Conservation (phyloP, 257 asterid species). For the Solanum boliviense region DNA sequence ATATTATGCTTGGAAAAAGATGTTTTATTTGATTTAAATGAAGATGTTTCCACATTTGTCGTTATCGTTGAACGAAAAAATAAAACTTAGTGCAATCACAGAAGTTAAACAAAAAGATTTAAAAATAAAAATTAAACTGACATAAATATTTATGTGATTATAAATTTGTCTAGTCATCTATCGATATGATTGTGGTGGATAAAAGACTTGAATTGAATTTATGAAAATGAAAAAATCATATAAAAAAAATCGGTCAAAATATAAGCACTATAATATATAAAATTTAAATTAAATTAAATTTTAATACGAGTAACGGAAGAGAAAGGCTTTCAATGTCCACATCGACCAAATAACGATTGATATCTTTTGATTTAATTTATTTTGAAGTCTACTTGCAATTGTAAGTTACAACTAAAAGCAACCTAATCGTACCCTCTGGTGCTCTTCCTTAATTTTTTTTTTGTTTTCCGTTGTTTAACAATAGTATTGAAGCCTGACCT, state of each 20-base stretch:
- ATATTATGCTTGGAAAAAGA: not conserved
- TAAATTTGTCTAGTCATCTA: not conserved
- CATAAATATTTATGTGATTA: not conserved
- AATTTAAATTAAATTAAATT: not conserved
- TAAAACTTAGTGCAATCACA: not conserved
- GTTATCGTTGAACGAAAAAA: not conserved
- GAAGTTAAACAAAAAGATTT: not conserved
- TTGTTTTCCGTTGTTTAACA: not conserved
- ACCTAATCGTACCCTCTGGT: not conserved
- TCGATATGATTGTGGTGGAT: not conserved
- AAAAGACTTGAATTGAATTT: not conserved
- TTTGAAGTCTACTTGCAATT: not conserved
- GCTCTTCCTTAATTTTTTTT: not conserved
- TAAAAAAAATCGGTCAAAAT: not conserved
- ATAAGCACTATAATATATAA: too few species aligned
- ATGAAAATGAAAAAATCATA: not conserved
- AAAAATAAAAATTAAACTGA: not conserved
- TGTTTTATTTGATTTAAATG: not conserved
- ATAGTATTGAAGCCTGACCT: fast-evolving
- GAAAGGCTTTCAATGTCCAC: not conserved
- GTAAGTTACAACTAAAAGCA: not conserved
- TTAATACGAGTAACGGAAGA: not conserved
- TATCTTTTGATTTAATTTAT: not conserved
- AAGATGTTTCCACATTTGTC: not conserved
- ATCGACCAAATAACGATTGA: not conserved